phyloP scores from a whole-genome alignment of 371 early-diverging fungal genomes.

The Mortierella sp. region DNA sequence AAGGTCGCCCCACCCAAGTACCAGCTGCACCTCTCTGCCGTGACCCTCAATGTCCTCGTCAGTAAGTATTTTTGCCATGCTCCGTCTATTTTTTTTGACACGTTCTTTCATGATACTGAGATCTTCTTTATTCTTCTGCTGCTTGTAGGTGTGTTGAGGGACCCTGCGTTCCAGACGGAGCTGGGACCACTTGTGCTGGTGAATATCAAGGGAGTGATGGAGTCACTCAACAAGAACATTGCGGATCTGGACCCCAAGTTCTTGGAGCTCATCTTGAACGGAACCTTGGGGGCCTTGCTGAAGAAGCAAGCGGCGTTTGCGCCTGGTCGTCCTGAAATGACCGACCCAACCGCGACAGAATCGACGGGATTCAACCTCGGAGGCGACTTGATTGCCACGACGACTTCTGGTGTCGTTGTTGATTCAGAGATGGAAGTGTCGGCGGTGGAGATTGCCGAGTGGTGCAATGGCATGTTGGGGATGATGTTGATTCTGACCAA shows the following conservation, averaged over 20 bases:
- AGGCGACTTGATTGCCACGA: background rate
- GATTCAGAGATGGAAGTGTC: slow-evolving; percentile 53
- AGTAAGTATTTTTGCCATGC: slow-evolving; percentile 22
- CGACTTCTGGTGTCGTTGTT: background rate
- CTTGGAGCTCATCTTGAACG: slow-evolving; percentile 42
- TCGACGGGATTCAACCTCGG: slow-evolving; percentile 31
- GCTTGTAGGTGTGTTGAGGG: slow-evolving; percentile 40
- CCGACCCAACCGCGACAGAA: background rate
- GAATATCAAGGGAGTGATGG: slow-evolving; percentile 49
- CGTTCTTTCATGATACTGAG: background rate
- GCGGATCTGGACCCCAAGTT: slow-evolving; percentile 29
- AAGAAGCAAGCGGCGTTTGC: slow-evolving; percentile 47
- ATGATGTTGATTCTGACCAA: slow-evolving; percentile 54
- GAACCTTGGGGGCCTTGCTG: slow-evolving; percentile 37
- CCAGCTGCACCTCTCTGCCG: slow-evolving; percentile 47
- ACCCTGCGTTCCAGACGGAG: slow-evolving; percentile 49
- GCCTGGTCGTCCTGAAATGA: slow-evolving; percentile 24
- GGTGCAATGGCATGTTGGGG: slow-evolving; percentile 55
- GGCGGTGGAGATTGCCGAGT: slow-evolving; percentile 42
- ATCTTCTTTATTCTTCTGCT: background rate
- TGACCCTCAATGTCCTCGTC: slow-evolving; percentile 47
- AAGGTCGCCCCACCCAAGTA: slow-evolving; percentile 46
- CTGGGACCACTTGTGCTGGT: slow-evolving; percentile 44
- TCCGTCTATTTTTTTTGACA: background rate
- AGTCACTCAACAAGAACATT: slow-evolving; percentile 31